phyloP scores from a whole-genome alignment of 495 filamentous ascomycete species.

The Patellaria atrata region DNA sequence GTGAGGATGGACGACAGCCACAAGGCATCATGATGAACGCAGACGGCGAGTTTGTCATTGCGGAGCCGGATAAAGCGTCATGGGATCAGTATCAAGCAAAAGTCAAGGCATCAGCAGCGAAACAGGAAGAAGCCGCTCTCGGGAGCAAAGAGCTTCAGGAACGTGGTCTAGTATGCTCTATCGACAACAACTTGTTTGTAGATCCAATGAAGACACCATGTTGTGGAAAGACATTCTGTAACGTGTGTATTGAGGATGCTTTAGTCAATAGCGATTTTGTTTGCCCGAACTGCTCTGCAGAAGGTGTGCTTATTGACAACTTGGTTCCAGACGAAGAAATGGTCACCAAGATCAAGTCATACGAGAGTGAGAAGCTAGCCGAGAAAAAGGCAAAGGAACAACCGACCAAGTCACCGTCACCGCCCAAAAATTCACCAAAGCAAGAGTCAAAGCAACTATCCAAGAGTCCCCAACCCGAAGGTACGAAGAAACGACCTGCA shows the following conservation, averaged over 20 bases:
- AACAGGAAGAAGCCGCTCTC: slow-evolving; percentile 53
- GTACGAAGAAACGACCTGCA: slow-evolving; percentile 65
- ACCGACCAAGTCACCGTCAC: no score
- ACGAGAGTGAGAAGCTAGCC: slow-evolving; percentile 53
- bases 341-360: slow-evolving; percentile 61
- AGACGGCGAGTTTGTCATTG: slow-evolving; percentile 91
- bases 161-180: slow-evolving; percentile 76
- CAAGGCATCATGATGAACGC: slow-evolving; percentile 90
- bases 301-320: slow-evolving; percentile 86
- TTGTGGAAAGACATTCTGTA: slow-evolving; percentile 94
- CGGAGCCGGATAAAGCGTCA: slow-evolving; percentile 80
- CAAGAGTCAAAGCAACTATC: slow-evolving; percentile 29
- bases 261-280: slow-evolving; percentile 95
- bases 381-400: slow-evolving; percentile 46
- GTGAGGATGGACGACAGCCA: slow-evolving; percentile 63
- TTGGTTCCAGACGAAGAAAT: slow-evolving; percentile 67
- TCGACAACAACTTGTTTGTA: slow-evolving; percentile 94
- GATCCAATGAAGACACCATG: slow-evolving; percentile 97
- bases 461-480: slow-evolving; percentile 31
- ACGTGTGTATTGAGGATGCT: slow-evolving; percentile 95
- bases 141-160: slow-evolving; percentile 71
- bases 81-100: slow-evolving; percentile 97
- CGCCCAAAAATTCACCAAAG: no score
- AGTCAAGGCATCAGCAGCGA: slow-evolving; percentile 64
- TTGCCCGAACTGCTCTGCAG: slow-evolving; percentile 79